Percentiles rank a stretch among this genome's conserved stretches.
Conservation (phyloP, 2,329 filamentous ascomycete species). For the Pyrenochaeta sp. region DNA sequence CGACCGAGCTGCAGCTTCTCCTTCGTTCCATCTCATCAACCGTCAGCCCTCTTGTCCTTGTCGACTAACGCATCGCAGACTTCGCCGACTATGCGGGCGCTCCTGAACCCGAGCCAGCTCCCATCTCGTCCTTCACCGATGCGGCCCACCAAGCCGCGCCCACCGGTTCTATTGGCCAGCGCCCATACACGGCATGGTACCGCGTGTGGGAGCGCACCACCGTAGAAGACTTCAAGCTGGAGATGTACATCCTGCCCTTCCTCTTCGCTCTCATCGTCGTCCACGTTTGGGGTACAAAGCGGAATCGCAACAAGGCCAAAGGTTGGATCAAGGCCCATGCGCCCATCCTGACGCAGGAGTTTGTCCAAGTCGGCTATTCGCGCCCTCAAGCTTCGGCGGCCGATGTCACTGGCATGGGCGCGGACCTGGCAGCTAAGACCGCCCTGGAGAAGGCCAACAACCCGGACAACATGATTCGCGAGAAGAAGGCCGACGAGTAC, state of each 20-base stretch:
- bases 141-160: conserved; percentile 36
- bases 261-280: conserved; percentile 77
- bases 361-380: conserved; percentile 81
- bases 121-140: conserved; percentile 53
- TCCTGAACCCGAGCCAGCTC: conserved; percentile 68
- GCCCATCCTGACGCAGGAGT: conserved; percentile 77
- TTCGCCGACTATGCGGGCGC: conserved; percentile 92
- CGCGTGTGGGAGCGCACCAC: conserved; percentile 91
- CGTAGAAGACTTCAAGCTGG: conserved; percentile 82
- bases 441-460: conserved; percentile 52
- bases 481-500: conserved; percentile 88
- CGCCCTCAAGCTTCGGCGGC: conserved; percentile 45
- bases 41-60: too few species aligned
- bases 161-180: conserved; percentile 53
- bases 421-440: conserved; percentile 46
- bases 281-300: conserved; percentile 80
- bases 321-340: conserved; percentile 81
- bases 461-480: conserved; percentile 73
- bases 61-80: conserved; percentile 63
- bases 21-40: too few species aligned
- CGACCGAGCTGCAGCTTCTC: too few species aligned
- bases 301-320: conserved; percentile 81
- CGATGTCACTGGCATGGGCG: conserved; percentile 54
- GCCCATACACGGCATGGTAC: conserved; percentile 94
- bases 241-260: conserved; percentile 80